Conservation (phyloP, 352 stramenopile genomes). For the Phytopythium sindhum region DNA sequence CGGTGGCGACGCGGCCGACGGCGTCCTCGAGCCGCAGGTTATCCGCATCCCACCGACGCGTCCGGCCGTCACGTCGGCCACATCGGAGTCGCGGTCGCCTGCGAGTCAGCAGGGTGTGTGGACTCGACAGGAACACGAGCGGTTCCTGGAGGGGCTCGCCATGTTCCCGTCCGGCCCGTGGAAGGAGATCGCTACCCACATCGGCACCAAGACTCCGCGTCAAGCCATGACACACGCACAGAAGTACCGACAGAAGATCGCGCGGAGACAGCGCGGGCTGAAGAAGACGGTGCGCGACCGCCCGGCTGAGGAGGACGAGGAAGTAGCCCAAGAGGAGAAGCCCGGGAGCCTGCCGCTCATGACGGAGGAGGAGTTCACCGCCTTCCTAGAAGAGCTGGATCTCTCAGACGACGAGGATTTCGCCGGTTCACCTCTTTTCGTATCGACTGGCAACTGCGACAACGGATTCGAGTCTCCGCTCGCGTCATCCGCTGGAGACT, state of each 20-base stretch:
- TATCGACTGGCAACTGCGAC: background rate
- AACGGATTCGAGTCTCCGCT: background rate
- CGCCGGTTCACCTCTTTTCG: background rate
- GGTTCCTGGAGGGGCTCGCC: constrained; percentile 49
- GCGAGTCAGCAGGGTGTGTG: constrained; percentile 19
- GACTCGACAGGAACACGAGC: constrained; percentile 43
- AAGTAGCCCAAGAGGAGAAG: constrained; percentile 4
- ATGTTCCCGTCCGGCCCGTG: constrained; percentile 43
- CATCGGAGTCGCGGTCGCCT: constrained; percentile 2
- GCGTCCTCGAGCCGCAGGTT: constrained; percentile 7
- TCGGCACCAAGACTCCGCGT: constrained; percentile 58
- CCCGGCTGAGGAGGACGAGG: constrained; percentile 15
- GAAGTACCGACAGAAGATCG: constrained; percentile 88
- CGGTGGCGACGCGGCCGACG: background rate
- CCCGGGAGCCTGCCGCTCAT: constrained; percentile 1
- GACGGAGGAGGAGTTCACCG: constrained; percentile 4
- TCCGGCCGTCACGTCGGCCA: constrained; percentile 10
- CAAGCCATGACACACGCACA: constrained; percentile 93
- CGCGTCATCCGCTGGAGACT: background rate
- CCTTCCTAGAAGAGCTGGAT: constrained; percentile 4
- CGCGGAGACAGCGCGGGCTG: constrained; percentile 31
- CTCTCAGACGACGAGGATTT: constrained; percentile 3
- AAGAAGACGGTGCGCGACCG: constrained; percentile 32
- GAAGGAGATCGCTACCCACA: constrained; percentile 42
- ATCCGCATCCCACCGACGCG: constrained; percentile 29